Percentiles rank a stretch among this genome's conserved stretches.
Conservation (phyloP, 306 rosid genomes). For the Coriaria nepalensis region DNA sequence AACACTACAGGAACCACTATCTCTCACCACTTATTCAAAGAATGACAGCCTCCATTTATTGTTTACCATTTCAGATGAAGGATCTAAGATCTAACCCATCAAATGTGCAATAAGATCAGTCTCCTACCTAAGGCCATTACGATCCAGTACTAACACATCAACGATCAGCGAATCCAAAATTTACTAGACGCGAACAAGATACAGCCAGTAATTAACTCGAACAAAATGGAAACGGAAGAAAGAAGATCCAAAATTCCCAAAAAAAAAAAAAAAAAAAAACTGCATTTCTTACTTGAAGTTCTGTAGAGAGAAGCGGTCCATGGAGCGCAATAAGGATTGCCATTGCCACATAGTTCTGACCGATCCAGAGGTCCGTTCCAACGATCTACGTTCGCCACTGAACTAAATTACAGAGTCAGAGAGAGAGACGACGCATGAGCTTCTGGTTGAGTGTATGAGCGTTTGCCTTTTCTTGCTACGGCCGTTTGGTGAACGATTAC, state of each 20-base stretch:
- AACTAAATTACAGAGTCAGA: background rate
- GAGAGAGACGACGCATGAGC: background rate
- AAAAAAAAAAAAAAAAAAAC: background rate
- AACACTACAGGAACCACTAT: too few species aligned
- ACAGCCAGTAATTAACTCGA: background rate
- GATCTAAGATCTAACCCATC: background rate
- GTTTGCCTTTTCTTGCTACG: constrained; percentile 18
- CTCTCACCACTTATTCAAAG: too few species aligned
- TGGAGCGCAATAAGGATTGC: constrained; percentile 61
- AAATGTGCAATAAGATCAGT: background rate
- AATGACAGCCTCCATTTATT: too few species aligned
- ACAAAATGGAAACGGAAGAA: background rate
- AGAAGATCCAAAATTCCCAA: background rate
- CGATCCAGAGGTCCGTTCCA: constrained; percentile 4
- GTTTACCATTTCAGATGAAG: too few species aligned
- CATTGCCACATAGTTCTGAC: constrained; percentile 46
- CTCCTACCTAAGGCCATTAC: background rate
- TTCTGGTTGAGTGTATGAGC: background rate
- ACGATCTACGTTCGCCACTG: background rate
- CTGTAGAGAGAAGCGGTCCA: constrained; percentile 74
- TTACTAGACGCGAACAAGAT: background rate
- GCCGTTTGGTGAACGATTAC: constrained; percentile 25
- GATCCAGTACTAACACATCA: background rate
- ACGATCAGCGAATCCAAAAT: background rate
- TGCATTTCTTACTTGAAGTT: constrained; percentile 41